Percentiles rank a stretch among this genome's conserved stretches.
phyloP scores from a whole-genome alignment of 768 basidiomycete genomes.

The Dioszegia crocea region DNA sequence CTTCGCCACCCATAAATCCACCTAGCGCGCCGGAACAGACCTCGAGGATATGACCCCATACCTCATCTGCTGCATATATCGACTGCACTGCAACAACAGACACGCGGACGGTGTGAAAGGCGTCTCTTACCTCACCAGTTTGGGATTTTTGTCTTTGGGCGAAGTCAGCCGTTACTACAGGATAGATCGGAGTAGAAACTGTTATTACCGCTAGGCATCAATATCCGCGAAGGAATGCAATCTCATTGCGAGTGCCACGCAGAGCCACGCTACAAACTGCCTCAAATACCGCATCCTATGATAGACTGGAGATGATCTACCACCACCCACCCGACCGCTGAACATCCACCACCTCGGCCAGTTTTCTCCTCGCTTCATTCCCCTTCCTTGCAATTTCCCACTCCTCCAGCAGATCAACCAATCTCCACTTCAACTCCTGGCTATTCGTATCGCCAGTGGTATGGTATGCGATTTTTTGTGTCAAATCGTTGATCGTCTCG shows the following conservation, averaged over 20 bases:
- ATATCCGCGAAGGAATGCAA: no score
- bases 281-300: no score
- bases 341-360: slow-evolving; percentile 1
- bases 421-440: slow-evolving; percentile 22
- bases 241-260: no score
- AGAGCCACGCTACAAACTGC: no score
- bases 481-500: slow-evolving; percentile 14
- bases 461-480: slow-evolving; percentile 28
- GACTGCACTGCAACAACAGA: no score
- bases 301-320: background rate
- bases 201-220: no score
- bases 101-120: no score
- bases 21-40: background rate
- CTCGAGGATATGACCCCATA: background rate
- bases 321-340: background rate
- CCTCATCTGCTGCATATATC: background rate
- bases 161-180: no score
- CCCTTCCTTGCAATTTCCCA: slow-evolving; percentile 21
- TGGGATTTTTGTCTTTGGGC: no score
- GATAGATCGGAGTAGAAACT: no score
- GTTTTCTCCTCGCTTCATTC: slow-evolving; percentile 14
- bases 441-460: slow-evolving; percentile 26
- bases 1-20: slow-evolving; percentile 9
- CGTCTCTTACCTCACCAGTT: no score
- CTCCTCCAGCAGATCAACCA: slow-evolving; percentile 22